Evolutionary conservation across 2,329 filamentous ascomycete genomes (phyloP), one percentile per base, ranked within the genome.

Genomic region (Rugonectria rugulosa): DNA sequence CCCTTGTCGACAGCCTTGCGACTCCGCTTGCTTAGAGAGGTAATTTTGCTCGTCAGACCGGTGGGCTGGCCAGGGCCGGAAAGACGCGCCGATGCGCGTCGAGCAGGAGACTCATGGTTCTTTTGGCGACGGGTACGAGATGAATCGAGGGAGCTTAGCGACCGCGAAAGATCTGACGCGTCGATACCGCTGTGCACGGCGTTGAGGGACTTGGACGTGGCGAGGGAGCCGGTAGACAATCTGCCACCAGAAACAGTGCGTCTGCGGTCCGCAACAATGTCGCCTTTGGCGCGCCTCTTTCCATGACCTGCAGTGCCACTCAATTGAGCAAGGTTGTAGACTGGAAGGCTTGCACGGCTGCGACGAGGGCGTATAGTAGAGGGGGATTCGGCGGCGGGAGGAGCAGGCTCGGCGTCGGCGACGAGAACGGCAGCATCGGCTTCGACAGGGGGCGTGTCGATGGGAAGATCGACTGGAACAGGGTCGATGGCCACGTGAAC

Each of bases 241-340:
- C 71, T 71, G 31, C 76, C 76, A 24, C 75, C 77, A 2, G 78
- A 78, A 34, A 79, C 74, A 21, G 78, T 79, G 52, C 78, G 75
- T 57, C 80, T 77, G 46, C 77, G 75, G 32, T 78, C 72, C 26
- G 72, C 68, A 10, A 79, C 76, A 21, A 71, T 63, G 59, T 84
- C 81, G 56, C 82, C 79, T 40, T 81, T 84, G 38, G 79, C 70
- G 72, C 75, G 79, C 73, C 75, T 80, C 63, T 81, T 84, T 45
- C 81, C 85, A 62, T 88, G 86, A 37, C 81, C 78, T 23, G 81
- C 80, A 42, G 84, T 89, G 62, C 87, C 86, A 54, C 80, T 81
- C 46, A 89, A 77, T 64, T 83, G 81, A 60, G 84, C 79, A 14
- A 89, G 74, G 65, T 91, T 91, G 74, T 91, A 91, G 14, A 87